Conservation (phyloP, 805 yeast genomes). For the Spathaspora arborariae region DNA sequence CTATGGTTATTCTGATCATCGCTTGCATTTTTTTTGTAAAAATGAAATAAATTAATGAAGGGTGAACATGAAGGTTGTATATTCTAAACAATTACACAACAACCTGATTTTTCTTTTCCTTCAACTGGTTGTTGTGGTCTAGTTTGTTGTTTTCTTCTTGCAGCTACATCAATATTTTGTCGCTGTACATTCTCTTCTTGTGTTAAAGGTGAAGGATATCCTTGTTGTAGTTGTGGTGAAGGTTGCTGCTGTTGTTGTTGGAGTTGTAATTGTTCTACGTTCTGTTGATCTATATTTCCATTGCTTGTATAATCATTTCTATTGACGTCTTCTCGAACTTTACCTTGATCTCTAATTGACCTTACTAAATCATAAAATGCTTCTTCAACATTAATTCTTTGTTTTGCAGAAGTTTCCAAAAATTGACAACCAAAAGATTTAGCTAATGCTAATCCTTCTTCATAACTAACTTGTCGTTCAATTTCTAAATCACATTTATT, state of each 20-base stretch:
- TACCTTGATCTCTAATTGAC: constrained; percentile 36
- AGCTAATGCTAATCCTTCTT: constrained; percentile 63
- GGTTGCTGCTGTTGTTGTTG: constrained; percentile 1
- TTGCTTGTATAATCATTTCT: neutral
- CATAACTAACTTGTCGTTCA: constrained; percentile 69
- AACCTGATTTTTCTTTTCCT: constrained; percentile 31
- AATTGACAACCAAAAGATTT: constrained; percentile 66
- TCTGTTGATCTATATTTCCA: constrained; percentile 1
- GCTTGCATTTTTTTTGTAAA: neutral
- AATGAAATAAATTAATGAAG: neutral
- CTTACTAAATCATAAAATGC: constrained; percentile 71
- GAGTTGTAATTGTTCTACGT: neutral
- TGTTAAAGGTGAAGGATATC: constrained; percentile 4
- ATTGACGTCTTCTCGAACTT: constrained; percentile 1
- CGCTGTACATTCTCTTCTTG: constrained; percentile 1
- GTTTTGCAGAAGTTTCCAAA: constrained; percentile 91
- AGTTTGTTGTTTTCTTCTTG: constrained; percentile 5
- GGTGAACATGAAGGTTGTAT: neutral
- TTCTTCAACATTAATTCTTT: constrained; percentile 83
- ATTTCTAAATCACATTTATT: constrained; percentile 73
- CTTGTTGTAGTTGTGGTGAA: neutral
- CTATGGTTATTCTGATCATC: neutral
- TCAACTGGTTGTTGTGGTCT: constrained; percentile 7
- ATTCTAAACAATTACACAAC: constrained; percentile 31
- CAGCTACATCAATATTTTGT: constrained; percentile 6